A percentile compares a stretch with the other conserved stretches of the same genome.
phyloP scores from a whole-genome alignment of 2,329 filamentous ascomycete genomes.

The Colletotrichum sp. region DNA sequence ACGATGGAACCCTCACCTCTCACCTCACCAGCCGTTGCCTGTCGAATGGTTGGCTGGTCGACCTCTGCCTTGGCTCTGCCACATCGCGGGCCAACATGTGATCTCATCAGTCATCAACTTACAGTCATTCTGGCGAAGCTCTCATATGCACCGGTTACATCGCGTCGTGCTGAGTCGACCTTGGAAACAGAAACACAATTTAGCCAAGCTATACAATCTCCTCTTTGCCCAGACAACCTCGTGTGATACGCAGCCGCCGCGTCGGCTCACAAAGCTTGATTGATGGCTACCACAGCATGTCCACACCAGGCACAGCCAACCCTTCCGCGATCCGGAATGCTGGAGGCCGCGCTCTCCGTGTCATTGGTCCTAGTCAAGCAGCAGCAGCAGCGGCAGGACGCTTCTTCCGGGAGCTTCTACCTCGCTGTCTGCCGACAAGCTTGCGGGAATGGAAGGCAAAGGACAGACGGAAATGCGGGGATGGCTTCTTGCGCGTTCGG shows the following conservation, averaged over 20 bases:
- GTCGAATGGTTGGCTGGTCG: background rate
- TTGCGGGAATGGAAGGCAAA: background rate
- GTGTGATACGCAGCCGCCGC: slow-evolving; percentile 6
- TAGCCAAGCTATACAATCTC: background rate
- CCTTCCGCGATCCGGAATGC: background rate
- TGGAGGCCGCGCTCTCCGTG: background rate
- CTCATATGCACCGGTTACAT: background rate
- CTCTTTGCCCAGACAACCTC: background rate
- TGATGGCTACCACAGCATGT: background rate
- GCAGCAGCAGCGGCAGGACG: background rate
- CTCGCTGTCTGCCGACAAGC: background rate
- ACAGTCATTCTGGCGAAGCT: background rate
- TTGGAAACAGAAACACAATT: background rate
- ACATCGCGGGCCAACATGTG: background rate
- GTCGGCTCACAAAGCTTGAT: slow-evolving; percentile 11
- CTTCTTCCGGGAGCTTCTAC: background rate
- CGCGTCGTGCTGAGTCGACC: background rate
- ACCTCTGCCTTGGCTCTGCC: background rate
- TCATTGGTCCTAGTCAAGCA: background rate
- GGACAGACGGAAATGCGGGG: background rate
- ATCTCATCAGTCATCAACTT: background rate
- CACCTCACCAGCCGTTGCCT: background rate
- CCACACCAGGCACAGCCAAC: background rate
- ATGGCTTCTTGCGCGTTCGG: background rate
- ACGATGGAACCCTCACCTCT: background rate